These are phyloP conservation scores for Podospora australis DNA, from an alignment of 495 filamentous ascomycete genomes.

Conservation along the genomic window DNA sequence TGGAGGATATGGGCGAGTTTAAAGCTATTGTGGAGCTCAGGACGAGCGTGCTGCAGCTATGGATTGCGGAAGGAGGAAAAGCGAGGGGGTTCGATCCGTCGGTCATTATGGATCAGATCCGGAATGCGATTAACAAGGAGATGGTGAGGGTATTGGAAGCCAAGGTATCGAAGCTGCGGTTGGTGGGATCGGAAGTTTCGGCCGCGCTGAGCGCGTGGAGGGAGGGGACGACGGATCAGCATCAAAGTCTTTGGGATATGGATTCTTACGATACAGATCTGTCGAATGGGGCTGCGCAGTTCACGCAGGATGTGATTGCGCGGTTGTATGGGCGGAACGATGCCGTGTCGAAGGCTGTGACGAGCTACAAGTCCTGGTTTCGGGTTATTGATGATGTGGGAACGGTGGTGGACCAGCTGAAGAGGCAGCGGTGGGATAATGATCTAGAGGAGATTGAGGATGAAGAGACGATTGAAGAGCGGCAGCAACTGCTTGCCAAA, in stretches of 20 bases:
- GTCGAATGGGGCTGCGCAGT: constrained; percentile 34
- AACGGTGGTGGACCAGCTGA: constrained; percentile 58
- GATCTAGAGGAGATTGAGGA: constrained; percentile 70
- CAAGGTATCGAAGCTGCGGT: constrained; percentile 51
- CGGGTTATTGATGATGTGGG: constrained; percentile 53
- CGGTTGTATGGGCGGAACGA: constrained; percentile 59
- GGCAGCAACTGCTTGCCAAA: constrained; percentile 57
- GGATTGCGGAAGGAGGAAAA: constrained; percentile 55
- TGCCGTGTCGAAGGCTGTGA: constrained; percentile 51
- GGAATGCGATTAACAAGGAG: constrained; percentile 60
- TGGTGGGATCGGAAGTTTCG: constrained; percentile 53
- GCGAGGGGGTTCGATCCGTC: constrained; percentile 51
- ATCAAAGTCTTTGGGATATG: constrained; percentile 56
- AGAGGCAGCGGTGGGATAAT: constrained; percentile 66
- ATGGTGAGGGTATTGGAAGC: constrained; percentile 52
- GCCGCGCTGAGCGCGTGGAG: constrained; percentile 48
- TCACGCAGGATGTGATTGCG: constrained; percentile 40
- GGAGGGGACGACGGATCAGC: constrained; percentile 36
- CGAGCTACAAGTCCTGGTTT: constrained; percentile 63
- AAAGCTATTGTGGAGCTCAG: constrained; percentile 61
- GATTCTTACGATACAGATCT: constrained; percentile 42
- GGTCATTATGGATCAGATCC: constrained; percentile 59
- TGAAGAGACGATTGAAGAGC: constrained; percentile 61
- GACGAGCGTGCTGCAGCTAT: constrained; percentile 62
- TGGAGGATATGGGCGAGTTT: constrained; percentile 56